Evolutionary conservation across 805 yeast species (phyloP).

Genomic region (Yarrowia bubula): DNA sequence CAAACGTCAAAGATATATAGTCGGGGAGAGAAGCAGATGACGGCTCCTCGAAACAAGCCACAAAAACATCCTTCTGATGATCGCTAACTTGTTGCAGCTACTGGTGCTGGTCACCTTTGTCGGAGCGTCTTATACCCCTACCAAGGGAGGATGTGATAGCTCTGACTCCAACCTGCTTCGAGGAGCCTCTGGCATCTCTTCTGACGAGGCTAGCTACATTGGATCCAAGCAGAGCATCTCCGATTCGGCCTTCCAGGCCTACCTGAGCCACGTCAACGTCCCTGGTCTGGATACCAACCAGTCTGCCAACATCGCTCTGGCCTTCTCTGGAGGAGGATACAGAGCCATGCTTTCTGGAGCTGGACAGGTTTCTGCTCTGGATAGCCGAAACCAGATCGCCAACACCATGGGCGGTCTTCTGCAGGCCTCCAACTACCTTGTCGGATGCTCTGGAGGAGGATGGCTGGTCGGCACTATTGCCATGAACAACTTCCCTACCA

Average conservation of each 20-base stretch:
- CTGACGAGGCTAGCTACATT: neutral
- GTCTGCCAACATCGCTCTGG: slow-evolving; percentile 40
- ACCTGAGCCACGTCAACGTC: slow-evolving; percentile 47
- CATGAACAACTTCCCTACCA: slow-evolving; percentile 47
- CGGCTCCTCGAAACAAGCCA: neutral
- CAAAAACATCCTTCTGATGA: neutral
- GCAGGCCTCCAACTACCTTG: slow-evolving; percentile 63
- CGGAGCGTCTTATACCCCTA: neutral
- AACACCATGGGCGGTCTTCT: slow-evolving; percentile 68
- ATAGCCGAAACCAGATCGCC: slow-evolving; percentile 53
- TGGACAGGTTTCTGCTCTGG: slow-evolving; percentile 76
- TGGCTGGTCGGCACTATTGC: slow-evolving; percentile 72
- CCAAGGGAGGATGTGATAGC: neutral
- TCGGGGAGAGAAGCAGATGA: neutral
- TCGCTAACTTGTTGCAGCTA: neutral
- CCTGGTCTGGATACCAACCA: slow-evolving; percentile 48
- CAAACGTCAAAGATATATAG: neutral
- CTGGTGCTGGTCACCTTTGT: slow-evolving; percentile 12
- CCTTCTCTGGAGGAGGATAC: slow-evolving; percentile 88
- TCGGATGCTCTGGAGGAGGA: slow-evolving; percentile 82
- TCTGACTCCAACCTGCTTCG: neutral
- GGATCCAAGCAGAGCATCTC: slow-evolving; percentile 29
- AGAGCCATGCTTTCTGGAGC: slow-evolving; percentile 84
- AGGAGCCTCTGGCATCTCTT: neutral
- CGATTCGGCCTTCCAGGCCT: slow-evolving; percentile 43